Evolutionary conservation across 495 filamentous ascomycete species (phyloP), one percentile per base, ranked within the genome.

Genomic region (Friedmanniomyces endolithicus): DNA sequence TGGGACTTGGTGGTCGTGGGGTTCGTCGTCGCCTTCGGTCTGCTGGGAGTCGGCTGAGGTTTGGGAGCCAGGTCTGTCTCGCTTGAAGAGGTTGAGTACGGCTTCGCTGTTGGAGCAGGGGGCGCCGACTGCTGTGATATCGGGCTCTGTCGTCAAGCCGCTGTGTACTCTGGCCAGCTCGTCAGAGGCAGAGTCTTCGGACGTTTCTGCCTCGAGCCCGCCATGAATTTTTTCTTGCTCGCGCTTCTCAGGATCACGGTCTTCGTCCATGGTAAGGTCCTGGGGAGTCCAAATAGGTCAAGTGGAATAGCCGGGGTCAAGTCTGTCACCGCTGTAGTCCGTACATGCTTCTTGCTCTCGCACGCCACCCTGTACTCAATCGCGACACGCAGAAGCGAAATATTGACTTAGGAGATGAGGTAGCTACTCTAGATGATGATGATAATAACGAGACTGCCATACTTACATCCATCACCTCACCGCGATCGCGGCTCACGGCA

Each of bases 1-100:
- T n/a, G 57, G 44, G 1, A 55, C 52, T 46, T 59, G 52, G 34
- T 60, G 57, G 34, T 56, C 57, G 41, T 56, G 57, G 1, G 35
- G 9, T 33, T 45, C 53, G 22, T 34, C n/a, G 11, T 55, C 53
- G 2, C n/a, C 17, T 22, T 37, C 44, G 8, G 48, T 61, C 31
- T 34, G 48, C 25, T 47, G 23, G 11, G 57, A 53, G 31, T 53
- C 33, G 27, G 4, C 23, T 1, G 56, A 59, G 11, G 43, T 41
- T 1, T 35, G 50, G 12, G 50, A 50, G 20, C 2, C 22, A 3
- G 24, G 45, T 11, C 56, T 44, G 31, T 47, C 52, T 35, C 57
- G 45, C 20, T 11, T 52, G n/a, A 52, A 37, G 6, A 46, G 22
- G 9, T 51, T 33, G 8, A 56, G 19, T 19, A 55, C 45, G 27